These are phyloP conservation scores for Pichia inconspicua DNA, from an alignment of 1,139 yeast species.

Conservation along the genomic window DNA sequence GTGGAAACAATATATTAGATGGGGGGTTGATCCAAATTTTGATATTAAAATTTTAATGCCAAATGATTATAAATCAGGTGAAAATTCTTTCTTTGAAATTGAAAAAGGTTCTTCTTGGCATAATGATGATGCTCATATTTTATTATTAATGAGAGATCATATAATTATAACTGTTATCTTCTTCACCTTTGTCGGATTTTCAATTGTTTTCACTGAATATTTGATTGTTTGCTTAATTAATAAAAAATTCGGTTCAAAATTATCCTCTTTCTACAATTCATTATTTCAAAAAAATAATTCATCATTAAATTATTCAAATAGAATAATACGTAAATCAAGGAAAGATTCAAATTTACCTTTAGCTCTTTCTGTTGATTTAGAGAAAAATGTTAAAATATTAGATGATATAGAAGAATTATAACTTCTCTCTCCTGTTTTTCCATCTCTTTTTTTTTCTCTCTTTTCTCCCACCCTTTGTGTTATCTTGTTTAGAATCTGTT, in stretches of 20 bases:
- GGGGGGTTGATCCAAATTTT: slow-evolving; percentile 60
- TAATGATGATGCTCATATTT: slow-evolving; percentile 70
- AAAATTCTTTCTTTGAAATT: slow-evolving; percentile 59
- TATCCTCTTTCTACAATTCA: neutral
- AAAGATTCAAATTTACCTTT: slow-evolving; percentile 49
- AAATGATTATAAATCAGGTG: slow-evolving; percentile 51
- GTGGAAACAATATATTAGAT: slow-evolving; percentile 81
- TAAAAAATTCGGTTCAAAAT: slow-evolving; percentile 1
- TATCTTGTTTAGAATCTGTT: neutral
- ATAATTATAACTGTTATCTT: slow-evolving; percentile 59
- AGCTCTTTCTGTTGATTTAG: slow-evolving; percentile 30
- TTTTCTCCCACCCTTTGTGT: neutral
- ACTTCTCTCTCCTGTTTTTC: neutral
- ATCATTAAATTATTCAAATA: neutral
- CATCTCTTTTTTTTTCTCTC: neutral
- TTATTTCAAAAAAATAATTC: too few relatives aligned
- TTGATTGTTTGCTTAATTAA: slow-evolving; percentile 29
- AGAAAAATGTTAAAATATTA: slow-evolving; percentile 27
- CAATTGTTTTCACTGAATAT: slow-evolving; percentile 56
- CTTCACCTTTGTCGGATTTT: slow-evolving; percentile 54
- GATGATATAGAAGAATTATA: slow-evolving; percentile 11
- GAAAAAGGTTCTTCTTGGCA: slow-evolving; percentile 88
- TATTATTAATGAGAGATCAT: slow-evolving; percentile 64
- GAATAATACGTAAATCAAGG: slow-evolving; percentile 26
- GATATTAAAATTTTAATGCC: slow-evolving; percentile 65